Evolutionary conservation across 371 early-diverging fungal genomes (phyloP).

Genomic region (Mortierella sp.): DNA sequence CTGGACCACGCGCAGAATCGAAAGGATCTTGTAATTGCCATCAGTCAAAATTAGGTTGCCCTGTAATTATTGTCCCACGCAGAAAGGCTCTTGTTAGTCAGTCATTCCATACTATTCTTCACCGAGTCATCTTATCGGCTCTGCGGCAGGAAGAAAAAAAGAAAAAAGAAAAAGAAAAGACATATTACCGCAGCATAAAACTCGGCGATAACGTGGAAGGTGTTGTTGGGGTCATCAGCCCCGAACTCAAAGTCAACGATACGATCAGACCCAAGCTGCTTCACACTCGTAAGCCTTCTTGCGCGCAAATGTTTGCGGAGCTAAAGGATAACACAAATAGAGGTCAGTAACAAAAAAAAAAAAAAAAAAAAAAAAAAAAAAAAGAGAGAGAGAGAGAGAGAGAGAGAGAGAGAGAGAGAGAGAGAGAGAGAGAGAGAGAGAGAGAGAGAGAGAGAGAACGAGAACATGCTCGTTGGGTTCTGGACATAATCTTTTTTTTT

Average conservation of each 20-base stretch:
- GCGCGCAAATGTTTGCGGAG: slow-evolving; percentile 93
- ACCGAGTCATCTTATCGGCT: too few relatives aligned
- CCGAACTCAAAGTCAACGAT: slow-evolving; percentile 95
- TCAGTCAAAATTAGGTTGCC: slow-evolving; percentile 98
- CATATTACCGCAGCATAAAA: slow-evolving; percentile 86
- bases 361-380: not conserved
- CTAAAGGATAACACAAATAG: slow-evolving; percentile 33
- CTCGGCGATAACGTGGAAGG: slow-evolving; percentile 94
- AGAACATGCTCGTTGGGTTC: too few relatives aligned
- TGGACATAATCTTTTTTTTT: too few relatives aligned
- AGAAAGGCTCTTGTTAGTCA: not conserved
- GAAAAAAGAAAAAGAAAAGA: not conserved
- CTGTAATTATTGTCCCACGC: slow-evolving; percentile 34
- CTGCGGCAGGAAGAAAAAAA: not conserved
- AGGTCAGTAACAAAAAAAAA: not conserved
- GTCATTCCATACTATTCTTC: too few relatives aligned
- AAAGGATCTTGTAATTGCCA: slow-evolving; percentile 84
- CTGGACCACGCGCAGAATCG: slow-evolving; percentile 89
- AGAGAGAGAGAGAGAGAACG: too few relatives aligned
- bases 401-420: not conserved
- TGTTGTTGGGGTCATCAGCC: slow-evolving; percentile 69
- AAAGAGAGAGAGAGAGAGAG: not conserved
- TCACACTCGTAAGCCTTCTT: slow-evolving; percentile 80
- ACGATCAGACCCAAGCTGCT: slow-evolving; percentile 93
- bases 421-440: not conserved